Base-by-base conservation (phyloP, 176 grass and related monocot genomes). In the Chrysopogon serrulatus region DNA sequence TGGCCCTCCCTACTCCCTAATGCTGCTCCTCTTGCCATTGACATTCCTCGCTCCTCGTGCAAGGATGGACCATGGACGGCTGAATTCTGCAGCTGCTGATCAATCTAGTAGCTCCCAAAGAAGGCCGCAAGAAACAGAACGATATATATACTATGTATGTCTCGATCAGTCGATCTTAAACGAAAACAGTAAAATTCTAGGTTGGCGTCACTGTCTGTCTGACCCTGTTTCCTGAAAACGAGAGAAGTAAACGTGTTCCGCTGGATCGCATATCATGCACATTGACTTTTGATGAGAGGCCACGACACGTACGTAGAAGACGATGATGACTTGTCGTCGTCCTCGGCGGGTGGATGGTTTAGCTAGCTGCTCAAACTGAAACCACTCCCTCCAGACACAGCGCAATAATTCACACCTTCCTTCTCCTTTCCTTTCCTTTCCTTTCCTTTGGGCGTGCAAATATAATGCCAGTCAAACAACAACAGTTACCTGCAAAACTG, bases 201-300 rank as follows among this genome's bases (percentile, higher is more conserved):
- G 27, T 14, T 18, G 68, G 23, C 33, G 87, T 81, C 82, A 3
- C 41, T 81, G 62, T 88, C 64, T 26, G 39, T 1, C 49, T 53
- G 49, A 51, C 2, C 3, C 44, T 47, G 44, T 44, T 28, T 66
- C 63, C 71, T n/a, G 83, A 77, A 70, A 71, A 40, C 32, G 84
- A 37, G 63, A 16, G 51, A 76, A 70, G 77, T 85, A 76, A 81
- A 85, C 88, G 79, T 42, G 36, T 70, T 19, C 77, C 43, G 61
- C 51, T 65, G 45, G 68, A 9, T 73, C 27, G 26, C n/a, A n/a
- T n/a, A n/a, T n/a, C n/a, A n/a, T n/a, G n/a, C 67, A 10, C 45
- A 68, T 43, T 40, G 84, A 65, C 76, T 49, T 85, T 49, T 17
- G 9, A 35, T 36, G 18, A 13, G 5, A 10, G 57, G 1, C 1